Evolutionary conservation across 495 filamentous ascomycete species (phyloP).

Genomic region (Melanomma pulvis-pyrius): DNA sequence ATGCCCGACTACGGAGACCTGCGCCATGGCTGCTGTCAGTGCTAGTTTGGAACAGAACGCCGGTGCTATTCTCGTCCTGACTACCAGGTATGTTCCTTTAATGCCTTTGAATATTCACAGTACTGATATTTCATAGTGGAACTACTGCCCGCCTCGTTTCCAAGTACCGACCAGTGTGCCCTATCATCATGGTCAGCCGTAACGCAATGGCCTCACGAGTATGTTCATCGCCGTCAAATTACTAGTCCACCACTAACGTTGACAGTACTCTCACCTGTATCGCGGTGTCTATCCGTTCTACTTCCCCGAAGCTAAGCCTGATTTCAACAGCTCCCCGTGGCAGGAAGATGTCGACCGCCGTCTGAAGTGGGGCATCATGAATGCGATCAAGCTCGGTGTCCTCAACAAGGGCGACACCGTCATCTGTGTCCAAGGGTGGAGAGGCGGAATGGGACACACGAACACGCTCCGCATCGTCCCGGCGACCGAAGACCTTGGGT

Average conservation of each 20-base stretch:
- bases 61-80: slow-evolving; percentile 89
- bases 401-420: slow-evolving; percentile 81
- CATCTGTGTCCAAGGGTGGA: slow-evolving; percentile 96
- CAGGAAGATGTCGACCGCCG: slow-evolving; percentile 98
- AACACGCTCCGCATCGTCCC: slow-evolving; percentile 68
- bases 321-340: slow-evolving; percentile 87
- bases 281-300: slow-evolving; percentile 97
- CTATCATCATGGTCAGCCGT: slow-evolving; percentile 97
- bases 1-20: slow-evolving; percentile 82
- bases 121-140: slow-evolving; percentile 56
- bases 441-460: slow-evolving; percentile 95
- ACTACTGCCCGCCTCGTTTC: slow-evolving; percentile 90
- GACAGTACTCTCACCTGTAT: slow-evolving; percentile 85
- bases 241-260: slow-evolving; percentile 2
- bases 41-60: slow-evolving; percentile 94
- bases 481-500: slow-evolving; percentile 47
- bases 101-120: neutral
- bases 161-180: slow-evolving; percentile 98
- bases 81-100: slow-evolving; percentile 66
- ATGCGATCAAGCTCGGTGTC: slow-evolving; percentile 82
- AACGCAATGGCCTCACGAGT: slow-evolving; percentile 76
- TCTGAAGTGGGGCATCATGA: slow-evolving; percentile 89
- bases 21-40: slow-evolving; percentile 93
- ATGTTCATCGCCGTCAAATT: slow-evolving; percentile 37
- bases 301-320: slow-evolving; percentile 89